Evolutionary conservation across 2,329 filamentous ascomycete species (phyloP), one percentile per base, ranked within the genome.

Genomic region (Zalaria obscura): DNA sequence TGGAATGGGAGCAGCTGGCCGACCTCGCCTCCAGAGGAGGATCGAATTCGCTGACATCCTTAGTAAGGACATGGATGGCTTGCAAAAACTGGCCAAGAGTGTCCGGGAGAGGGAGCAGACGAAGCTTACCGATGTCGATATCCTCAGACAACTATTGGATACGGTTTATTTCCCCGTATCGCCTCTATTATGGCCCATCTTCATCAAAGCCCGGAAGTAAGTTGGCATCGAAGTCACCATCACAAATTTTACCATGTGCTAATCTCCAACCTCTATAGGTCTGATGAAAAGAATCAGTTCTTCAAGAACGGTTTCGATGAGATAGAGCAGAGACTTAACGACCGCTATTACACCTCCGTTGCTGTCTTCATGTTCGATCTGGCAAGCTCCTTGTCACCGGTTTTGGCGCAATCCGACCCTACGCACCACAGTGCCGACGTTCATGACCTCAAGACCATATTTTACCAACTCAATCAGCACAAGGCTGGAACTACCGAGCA

Each of bases 101-200:
- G 67, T 91, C 32, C 84, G 84, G 48, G 68, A 80, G 57, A 76
- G 88, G 40, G 91, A 96, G 60, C 68, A 69, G 38, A 66, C 78
- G 49, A 93, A 93, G 60, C 67, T 93, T 25, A 76, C 85, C 45
- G 80, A 84, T 43, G 78, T 79, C 9, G 76, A 84, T 55, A 68
- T 87, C 39, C 75, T 96, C 52, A 77, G 77, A 50, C 77, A 80
- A 45, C 80, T 94, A 54, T 75, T 96, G 27, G 83, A 96, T 57
- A 81, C 76, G 31, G 81, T 93, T 51, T 98, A 96, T 63, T 95
- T 96, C 50, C 91, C 91, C 1, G 76, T 95, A 9, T 74, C 80
- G 42, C 78, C 78, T 51, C 65, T 93, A 39, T 71, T 98, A 25
- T 73, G 72, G 54, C 81, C 84, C 3, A 80, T 91, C 27, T 68